Evolutionary conservation across 352 stramenopile species (phyloP), one percentile per base, ranked within the genome.

Genomic region (Blastocystis sp.): DNA sequence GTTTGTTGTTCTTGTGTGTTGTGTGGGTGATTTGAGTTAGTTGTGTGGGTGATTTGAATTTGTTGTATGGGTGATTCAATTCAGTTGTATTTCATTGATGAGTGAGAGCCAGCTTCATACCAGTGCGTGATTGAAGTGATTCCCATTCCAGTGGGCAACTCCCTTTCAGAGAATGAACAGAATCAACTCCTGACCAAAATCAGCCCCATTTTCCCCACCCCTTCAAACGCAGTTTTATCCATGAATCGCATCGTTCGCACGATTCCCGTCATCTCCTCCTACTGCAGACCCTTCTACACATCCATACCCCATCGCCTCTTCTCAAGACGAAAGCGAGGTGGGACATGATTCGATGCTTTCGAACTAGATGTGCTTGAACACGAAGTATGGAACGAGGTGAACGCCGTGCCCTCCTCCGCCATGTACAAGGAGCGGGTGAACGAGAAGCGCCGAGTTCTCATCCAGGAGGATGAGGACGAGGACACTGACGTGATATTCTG

Each of bases 401-500:
- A 85, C 12, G n/a, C 10, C 19, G 3, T 24, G 0, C 74, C 74
- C 19, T 33, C 66, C 24, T 37, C 31, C 24, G 31, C 65, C n/a
- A 37, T n/a, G n/a, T 85, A 85, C 24, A 69, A 69, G n/a, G 21
- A 66, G 3, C 50, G 70, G 39, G 31, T 67, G 51, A 67, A 51
- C 21, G 74, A 41, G 31, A 33, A 45, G 4, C 74, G 74, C 31
- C 74, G 74, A 51, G 37, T 67, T 33, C 31, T 63, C 33, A 66
- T 85, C 29, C 41, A 85, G 45, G 74, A 85, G 51, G 50, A 85
- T 21, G 74, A 74, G 13, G 74, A 85, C 29, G 61, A 69, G 21
- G 74, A 85, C 74, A 85, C 55, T 26, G 74, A 85, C 4, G 74
- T 85, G 29, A 69, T 85, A 16, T 62, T 67, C 31, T 85, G 74